Evolutionary conservation across 805 yeast genomes (phyloP).

Genomic region (Suhomyces sp.): DNA sequence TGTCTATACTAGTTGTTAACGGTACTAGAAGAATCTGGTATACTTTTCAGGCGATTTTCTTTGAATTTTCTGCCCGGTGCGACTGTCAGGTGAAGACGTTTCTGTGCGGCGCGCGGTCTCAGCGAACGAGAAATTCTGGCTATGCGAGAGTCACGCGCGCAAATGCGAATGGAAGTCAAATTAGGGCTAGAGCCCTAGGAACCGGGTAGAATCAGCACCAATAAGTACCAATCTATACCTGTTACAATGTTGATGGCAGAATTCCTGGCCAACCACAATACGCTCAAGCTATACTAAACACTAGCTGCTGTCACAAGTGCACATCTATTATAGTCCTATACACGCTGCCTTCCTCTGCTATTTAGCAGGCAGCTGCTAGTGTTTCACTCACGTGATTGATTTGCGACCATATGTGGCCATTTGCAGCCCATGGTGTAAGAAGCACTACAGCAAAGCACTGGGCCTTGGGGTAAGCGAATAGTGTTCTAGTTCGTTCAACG

Average conservation of each 20-base stretch:
- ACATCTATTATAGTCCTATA: not conserved
- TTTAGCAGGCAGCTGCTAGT: not conserved
- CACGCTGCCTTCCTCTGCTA: not conserved
- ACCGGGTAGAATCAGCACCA: not conserved
- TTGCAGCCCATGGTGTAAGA: not conserved
- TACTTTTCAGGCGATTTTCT: not conserved
- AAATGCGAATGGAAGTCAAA: not conserved
- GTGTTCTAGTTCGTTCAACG: conserved; percentile 28
- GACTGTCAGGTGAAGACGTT: not conserved
- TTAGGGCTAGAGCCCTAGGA: not conserved
- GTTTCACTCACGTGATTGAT: not conserved
- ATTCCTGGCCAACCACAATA: not conserved
- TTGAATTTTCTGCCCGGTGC: not conserved
- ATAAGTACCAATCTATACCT: not conserved
- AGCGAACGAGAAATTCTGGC: not conserved
- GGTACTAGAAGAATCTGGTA: not conserved
- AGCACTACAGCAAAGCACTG: not conserved
- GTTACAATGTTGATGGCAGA: not conserved
- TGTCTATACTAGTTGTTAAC: conserved; percentile 29
- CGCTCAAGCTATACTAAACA: not conserved
- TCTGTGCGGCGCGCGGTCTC: not conserved
- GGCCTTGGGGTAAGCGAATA: conserved; percentile 17
- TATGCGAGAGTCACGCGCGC: not conserved
- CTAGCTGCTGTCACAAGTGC: not conserved
- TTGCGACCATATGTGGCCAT: not conserved